Conservation (phyloP, 2,329 filamentous ascomycete genomes). For the Neospermospora avenae region DNA sequence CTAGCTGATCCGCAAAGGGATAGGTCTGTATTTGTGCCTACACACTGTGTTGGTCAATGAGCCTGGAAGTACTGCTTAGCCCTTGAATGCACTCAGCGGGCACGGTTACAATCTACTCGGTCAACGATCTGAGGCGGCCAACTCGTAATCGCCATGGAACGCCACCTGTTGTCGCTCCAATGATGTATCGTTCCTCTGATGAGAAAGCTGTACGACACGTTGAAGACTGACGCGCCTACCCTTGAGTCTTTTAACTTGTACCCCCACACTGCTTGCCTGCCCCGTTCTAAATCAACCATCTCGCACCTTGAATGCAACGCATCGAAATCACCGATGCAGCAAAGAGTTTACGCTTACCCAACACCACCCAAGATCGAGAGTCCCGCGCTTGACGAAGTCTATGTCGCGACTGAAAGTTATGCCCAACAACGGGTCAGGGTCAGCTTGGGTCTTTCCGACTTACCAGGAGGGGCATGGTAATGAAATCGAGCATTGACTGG, state of each 20-base stretch:
- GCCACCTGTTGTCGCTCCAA: not conserved
- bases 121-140: not conserved
- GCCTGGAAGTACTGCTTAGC: not conserved
- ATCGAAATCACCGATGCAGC: no score
- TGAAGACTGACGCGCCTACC: not conserved
- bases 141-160: not conserved
- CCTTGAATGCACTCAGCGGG: not conserved
- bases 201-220: not conserved
- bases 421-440: conserved; percentile 12
- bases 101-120: not conserved
- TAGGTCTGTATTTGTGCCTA: not conserved
- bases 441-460: not conserved
- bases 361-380: conserved; percentile 23
- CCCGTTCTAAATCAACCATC: not conserved
- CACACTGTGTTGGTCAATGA: not conserved
- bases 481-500: not conserved
- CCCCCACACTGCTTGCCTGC: not conserved
- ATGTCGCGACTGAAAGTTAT: conserved; percentile 25
- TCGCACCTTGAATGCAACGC: not conserved
- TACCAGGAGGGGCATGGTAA: conserved; percentile 7
- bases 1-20: not conserved
- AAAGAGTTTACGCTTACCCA: conserved; percentile 20
- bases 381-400: conserved; percentile 22
- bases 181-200: not conserved
- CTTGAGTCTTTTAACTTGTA: not conserved